phyloP scores from a whole-genome alignment of 805 yeast genomes.

The Candida suzukii region DNA sequence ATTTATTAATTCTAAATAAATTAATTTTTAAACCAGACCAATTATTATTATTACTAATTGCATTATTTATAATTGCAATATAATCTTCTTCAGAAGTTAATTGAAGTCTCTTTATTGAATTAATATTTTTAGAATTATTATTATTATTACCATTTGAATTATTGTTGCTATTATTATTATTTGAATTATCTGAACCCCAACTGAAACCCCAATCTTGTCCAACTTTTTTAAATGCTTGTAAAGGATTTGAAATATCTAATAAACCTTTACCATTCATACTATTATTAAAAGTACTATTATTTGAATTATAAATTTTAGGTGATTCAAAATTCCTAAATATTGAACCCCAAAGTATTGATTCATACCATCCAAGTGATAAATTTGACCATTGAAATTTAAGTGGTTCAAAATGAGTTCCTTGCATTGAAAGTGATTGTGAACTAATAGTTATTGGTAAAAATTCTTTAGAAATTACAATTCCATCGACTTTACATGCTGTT shows the following conservation, averaged over 20 bases:
- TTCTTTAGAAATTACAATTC: neutral
- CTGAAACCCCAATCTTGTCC: slow-evolving; percentile 30
- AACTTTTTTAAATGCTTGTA: slow-evolving; percentile 24
- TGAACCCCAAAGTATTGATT: slow-evolving; percentile 54
- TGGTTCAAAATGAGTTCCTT: slow-evolving; percentile 33
- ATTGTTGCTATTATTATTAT: slow-evolving; percentile 16
- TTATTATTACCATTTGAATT: slow-evolving; percentile 14
- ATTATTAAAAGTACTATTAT: neutral
- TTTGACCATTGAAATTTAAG: slow-evolving; percentile 57
- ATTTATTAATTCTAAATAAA: slow-evolving; percentile 29
- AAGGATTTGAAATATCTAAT: slow-evolving; percentile 26
- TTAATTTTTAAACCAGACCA: slow-evolving; percentile 40
- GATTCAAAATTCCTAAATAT: slow-evolving; percentile 38
- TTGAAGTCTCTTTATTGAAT: slow-evolving; percentile 11
- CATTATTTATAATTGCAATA: neutral
- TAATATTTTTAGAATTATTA: slow-evolving; percentile 24
- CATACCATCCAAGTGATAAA: slow-evolving; percentile 70
- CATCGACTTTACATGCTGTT: neutral
- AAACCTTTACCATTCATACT: slow-evolving; percentile 13
- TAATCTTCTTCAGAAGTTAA: neutral
- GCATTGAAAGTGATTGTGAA: slow-evolving; percentile 18
- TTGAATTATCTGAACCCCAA: slow-evolving; percentile 25
- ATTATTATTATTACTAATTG: slow-evolving; percentile 19
- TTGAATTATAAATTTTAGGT: slow-evolving; percentile 16
- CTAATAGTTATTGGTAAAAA: slow-evolving; percentile 5